Evolutionary conservation across 2,329 filamentous ascomycete species (phyloP), one percentile per base, ranked within the genome.

Genomic region (Westerdykella sp.): DNA sequence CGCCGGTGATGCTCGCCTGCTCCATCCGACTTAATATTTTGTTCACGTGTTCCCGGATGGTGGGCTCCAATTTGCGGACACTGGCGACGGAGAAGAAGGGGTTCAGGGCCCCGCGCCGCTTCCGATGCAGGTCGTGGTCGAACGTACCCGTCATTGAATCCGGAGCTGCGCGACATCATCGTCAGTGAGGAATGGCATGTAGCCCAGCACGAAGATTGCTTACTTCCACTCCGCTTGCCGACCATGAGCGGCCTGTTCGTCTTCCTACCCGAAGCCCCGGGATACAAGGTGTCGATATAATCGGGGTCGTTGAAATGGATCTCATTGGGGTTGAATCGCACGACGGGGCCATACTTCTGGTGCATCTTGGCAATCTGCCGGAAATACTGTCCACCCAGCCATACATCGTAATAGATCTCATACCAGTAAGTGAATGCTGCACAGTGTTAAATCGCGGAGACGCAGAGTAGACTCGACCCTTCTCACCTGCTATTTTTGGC

Each of bases 311-410:
- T 48, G 11, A 66, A 47, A 11, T 50, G 54, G 6, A 65, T 58
- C 45, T 65, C 60, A 10, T 49, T 51, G 1, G 61, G 63, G 0
- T 60, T 55, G 9, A 65, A 44, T 23, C 63, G 55, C 6, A 66
- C 59, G 34, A 64, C 50, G 11, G 60, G 58, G 0, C 60, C 60
- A 50, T 64, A 60, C 39, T 53, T 36, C 28, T 58, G 42, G 47
- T 71, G 68, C 1, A 71, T 55, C 5, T 48, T 43, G 43, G 71
- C 59, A 30, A 71, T 65, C 49, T 68, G 67, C 42, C 67, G 63
- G 39, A 67, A 63, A 2, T 68, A 60, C 10, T 64, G 60, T 7
- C 68, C 67, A 5, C 53, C 42, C 18, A 40, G 32, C 13, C 47
- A 10, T 5, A 47, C 28, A 32, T 54, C 42, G 22, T 45, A 49